These are phyloP conservation scores for Porcisia deanei DNA, from an alignment of 208 protist genomes.

Conservation along the genomic window DNA sequence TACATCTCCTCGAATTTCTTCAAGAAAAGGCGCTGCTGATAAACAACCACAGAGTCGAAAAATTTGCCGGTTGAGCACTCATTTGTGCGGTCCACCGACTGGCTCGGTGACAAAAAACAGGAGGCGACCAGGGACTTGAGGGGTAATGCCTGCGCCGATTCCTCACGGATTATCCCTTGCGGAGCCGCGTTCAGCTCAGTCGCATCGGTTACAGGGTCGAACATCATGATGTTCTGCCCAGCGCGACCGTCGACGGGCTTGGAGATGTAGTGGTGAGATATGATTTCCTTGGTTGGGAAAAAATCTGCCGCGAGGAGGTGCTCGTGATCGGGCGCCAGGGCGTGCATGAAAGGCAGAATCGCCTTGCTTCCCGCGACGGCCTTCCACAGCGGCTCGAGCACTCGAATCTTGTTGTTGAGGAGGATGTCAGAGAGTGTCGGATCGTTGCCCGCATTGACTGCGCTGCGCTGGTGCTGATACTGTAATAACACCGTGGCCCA, in stretches of 20 bases:
- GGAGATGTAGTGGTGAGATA: constrained; percentile 56
- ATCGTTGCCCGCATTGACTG: not conserved
- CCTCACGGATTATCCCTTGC: constrained; percentile 18
- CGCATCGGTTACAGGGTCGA: constrained; percentile 52
- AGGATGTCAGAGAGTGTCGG: constrained; percentile 75
- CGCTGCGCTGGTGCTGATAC: constrained; percentile 35
- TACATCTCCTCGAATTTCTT: constrained; percentile 75
- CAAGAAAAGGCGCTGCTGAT: constrained; percentile 67
- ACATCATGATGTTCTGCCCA: constrained; percentile 80
- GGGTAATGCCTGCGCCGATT: constrained; percentile 9
- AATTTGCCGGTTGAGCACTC: constrained; percentile 60
- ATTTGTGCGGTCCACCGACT: constrained; percentile 52
- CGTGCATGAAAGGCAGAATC: constrained; percentile 76
- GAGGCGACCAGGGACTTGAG: constrained; percentile 21
- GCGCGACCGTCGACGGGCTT: constrained; percentile 82
- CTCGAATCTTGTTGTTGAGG: constrained; percentile 69
- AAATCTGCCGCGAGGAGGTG: constrained; percentile 73
- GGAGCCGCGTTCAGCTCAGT: constrained; percentile 36
- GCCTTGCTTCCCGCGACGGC: constrained; percentile 77
- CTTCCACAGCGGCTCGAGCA: constrained; percentile 86
- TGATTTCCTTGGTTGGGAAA: constrained; percentile 53
- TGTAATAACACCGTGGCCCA: constrained; percentile 83
- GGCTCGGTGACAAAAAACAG: constrained; percentile 15
- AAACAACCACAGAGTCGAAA: constrained; percentile 69
- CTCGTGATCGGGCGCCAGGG: constrained; percentile 53